Conservation (phyloP, 2,329 filamentous ascomycete species). For the Tolypocladium amazonense region DNA sequence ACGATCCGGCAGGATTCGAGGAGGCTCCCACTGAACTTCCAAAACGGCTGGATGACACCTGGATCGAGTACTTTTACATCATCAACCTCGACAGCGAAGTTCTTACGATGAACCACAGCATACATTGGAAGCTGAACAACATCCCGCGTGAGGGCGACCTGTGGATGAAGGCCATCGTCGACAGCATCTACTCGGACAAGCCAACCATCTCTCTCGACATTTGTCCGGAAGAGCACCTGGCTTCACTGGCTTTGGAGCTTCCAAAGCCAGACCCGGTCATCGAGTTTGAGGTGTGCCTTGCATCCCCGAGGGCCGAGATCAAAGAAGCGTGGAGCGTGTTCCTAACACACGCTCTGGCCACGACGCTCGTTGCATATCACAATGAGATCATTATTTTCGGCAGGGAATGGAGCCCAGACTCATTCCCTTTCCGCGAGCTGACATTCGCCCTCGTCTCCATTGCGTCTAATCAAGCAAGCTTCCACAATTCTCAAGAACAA, state of each 20-base stretch:
- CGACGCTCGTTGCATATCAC: conserved; percentile 1
- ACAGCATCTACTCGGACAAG: conserved; percentile 4
- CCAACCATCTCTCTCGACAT: conserved; percentile 5
- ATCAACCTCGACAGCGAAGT: conserved; percentile 9
- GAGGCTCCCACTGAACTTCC: conserved; percentile 4
- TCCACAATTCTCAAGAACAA: not conserved
- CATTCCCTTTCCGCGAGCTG: conserved; percentile 10
- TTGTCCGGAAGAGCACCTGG: conserved; percentile 6
- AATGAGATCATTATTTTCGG: conserved; percentile 4
- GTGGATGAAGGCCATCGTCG: conserved; percentile 3
- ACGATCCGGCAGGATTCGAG: not conserved
- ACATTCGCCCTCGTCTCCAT: conserved; percentile 8
- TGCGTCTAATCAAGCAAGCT: conserved; percentile 3
- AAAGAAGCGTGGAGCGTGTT: conserved; percentile 1
- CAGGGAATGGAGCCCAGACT: conserved; percentile 7
- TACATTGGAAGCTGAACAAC: conserved; percentile 9
- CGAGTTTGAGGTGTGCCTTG: not conserved
- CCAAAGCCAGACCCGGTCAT: not conserved
- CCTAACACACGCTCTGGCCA: conserved; percentile 3
- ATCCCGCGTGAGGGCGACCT: conserved; percentile 6
- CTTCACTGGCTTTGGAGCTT: conserved; percentile 5
- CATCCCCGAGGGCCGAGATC: not conserved
- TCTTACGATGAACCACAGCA: conserved; percentile 8
- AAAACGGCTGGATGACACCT: conserved; percentile 1
- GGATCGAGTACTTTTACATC: conserved; percentile 5